A percentile compares a stretch with the other conserved stretches of the same genome.
Conservation (phyloP, 495 filamentous ascomycete species). For the Penicillium paradoxum region DNA sequence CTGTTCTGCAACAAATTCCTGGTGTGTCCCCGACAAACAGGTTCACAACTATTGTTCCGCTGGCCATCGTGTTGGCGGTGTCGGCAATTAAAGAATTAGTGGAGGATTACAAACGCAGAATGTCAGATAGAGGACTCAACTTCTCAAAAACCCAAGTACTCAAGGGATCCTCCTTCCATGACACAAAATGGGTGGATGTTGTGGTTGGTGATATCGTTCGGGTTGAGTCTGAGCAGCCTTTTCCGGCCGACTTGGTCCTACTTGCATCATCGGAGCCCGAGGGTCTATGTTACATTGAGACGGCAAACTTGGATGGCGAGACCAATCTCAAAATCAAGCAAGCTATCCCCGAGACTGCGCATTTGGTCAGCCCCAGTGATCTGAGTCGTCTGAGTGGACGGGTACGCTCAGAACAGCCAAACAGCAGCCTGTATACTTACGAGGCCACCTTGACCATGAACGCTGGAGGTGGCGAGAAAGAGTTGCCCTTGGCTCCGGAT, state of each 20-base stretch:
- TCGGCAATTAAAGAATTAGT: slow-evolving; percentile 93
- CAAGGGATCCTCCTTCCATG: slow-evolving; percentile 77
- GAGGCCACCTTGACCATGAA: slow-evolving; percentile 94
- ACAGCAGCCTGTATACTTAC: slow-evolving; percentile 97
- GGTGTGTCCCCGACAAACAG: slow-evolving; percentile 88
- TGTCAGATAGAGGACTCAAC: slow-evolving; percentile 83
- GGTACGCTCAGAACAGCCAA: slow-evolving; percentile 92
- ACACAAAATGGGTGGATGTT: slow-evolving; percentile 90
- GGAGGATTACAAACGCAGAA: slow-evolving; percentile 88
- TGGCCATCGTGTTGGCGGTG: slow-evolving; percentile 82
- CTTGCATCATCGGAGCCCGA: slow-evolving; percentile 95
- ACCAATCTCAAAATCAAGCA: slow-evolving; percentile 99
- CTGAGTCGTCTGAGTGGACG: slow-evolving; percentile 81
- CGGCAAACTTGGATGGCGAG: slow-evolving; percentile 95
- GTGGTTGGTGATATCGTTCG: slow-evolving; percentile 90
- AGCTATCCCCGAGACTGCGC: slow-evolving; percentile 87
- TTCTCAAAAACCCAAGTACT: slow-evolving; percentile 80
- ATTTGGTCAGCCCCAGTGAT: slow-evolving; percentile 80
- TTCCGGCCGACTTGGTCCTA: slow-evolving; percentile 90
- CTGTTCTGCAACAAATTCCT: slow-evolving; percentile 91
- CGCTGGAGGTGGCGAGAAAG: slow-evolving; percentile 91
- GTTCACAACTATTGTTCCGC: slow-evolving; percentile 93
- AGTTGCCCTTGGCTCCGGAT: slow-evolving; percentile 74
- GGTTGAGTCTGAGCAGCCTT: slow-evolving; percentile 93
- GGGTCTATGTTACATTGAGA: slow-evolving; percentile 98